Evolutionary conservation across 257 asterid genomes (phyloP).

Genomic region (Cynanchum wilfordii): DNA sequence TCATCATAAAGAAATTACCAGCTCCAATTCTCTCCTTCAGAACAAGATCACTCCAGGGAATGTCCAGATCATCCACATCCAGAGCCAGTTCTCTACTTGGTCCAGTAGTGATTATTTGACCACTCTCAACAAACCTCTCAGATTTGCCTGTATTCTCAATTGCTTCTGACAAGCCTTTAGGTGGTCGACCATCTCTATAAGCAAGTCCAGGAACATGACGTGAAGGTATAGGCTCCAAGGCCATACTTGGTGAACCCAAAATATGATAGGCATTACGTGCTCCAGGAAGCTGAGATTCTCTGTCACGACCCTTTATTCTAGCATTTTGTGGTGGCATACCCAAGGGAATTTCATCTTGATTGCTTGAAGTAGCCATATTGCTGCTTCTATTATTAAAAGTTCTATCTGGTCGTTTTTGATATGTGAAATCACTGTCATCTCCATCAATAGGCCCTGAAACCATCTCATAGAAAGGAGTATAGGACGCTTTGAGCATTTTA

Average conservation of each 20-base stretch:
- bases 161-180: conserved; percentile 36
- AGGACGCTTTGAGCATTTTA: not conserved
- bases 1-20: conserved; percentile 49
- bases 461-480: not conserved
- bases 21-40: conserved; percentile 85
- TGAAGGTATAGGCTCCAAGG: conserved; percentile 30
- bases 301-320: conserved; percentile 50
- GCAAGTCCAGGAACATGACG: conserved; percentile 37
- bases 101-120: conserved; percentile 39
- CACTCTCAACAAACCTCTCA: conserved; percentile 41
- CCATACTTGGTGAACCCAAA: conserved; percentile 34
- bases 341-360: conserved; percentile 38
- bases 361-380: conserved; percentile 41
- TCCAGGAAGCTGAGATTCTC: conserved; percentile 43
- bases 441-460: conserved; percentile 44
- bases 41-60: conserved; percentile 86
- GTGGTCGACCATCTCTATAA: conserved; percentile 38
- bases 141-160: conserved; percentile 32
- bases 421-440: conserved; percentile 33
- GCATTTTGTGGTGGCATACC: conserved; percentile 46
- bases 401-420: conserved; percentile 42
- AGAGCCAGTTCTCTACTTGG: conserved; percentile 42
- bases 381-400: conserved; percentile 34
- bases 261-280: conserved; percentile 37
- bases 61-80: conserved; percentile 71